Percentiles rank a stretch among this genome's conserved stretches.
Conservation (phyloP, 192 early-diverging fungal species). For the Spizellomyces punctatus region DNA sequence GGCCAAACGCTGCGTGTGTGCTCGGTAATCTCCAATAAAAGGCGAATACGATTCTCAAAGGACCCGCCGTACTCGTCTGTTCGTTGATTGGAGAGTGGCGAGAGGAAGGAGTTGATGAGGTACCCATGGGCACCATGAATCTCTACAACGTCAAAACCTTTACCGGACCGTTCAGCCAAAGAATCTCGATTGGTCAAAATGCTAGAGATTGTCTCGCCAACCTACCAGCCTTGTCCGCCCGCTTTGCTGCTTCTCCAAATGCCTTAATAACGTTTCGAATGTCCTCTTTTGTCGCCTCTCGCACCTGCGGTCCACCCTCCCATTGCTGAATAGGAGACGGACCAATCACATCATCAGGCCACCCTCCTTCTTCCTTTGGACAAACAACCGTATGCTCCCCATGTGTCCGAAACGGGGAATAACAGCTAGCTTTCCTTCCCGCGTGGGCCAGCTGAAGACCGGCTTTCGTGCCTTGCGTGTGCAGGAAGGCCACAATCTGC, state of each 20-base stretch:
- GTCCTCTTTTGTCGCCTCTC: constrained; percentile 53
- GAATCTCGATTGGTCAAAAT: too few species aligned
- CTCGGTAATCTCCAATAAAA: constrained; percentile 70
- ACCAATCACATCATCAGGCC: constrained; percentile 70
- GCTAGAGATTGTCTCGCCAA: too few species aligned
- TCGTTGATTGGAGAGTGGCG: constrained; percentile 78
- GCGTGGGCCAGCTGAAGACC: constrained; percentile 83
- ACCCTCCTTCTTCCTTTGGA: constrained; percentile 58
- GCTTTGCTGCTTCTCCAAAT: constrained; percentile 69
- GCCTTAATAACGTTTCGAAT: constrained; percentile 56
- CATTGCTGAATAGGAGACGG: constrained; percentile 29
- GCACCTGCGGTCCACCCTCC: constrained; percentile 34
- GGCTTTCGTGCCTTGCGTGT: constrained; percentile 51
- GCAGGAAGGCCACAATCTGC: constrained; percentile 63
- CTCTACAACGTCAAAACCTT: constrained; percentile 80
- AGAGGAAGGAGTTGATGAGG: constrained; percentile 78
- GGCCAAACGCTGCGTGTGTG: constrained; percentile 75
- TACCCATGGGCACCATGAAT: constrained; percentile 93
- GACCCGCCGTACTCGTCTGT: constrained; percentile 92
- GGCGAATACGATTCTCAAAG: constrained; percentile 83
- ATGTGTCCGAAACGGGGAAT: constrained; percentile 30
- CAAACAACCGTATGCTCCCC: constrained; percentile 28
- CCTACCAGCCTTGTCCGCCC: constrained; percentile 63
- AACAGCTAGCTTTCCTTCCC: constrained; percentile 69
- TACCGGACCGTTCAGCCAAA: too few species aligned